Evolutionary conservation across 169 alveolate genomes (phyloP).

Genomic region (Babesia divergens): DNA sequence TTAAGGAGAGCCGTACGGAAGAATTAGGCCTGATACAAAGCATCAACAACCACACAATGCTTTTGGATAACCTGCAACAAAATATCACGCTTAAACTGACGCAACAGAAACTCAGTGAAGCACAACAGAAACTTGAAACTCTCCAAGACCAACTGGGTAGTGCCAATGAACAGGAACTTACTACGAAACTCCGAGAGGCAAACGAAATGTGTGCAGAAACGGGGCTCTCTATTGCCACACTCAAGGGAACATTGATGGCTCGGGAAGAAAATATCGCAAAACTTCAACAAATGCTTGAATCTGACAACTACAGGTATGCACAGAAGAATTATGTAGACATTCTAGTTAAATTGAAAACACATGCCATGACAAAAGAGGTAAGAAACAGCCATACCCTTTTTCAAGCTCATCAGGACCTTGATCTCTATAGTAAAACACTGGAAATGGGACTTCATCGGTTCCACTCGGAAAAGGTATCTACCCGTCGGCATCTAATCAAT

Average conservation of each 20-base stretch:
- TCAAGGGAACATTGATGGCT: constrained; percentile 36
- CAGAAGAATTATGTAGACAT: constrained; percentile 33
- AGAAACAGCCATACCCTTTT: not conserved
- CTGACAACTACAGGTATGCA: not conserved
- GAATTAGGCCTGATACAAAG: constrained; percentile 57
- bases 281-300: constrained; percentile 1
- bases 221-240: constrained; percentile 31
- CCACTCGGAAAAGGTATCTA: constrained; percentile 64
- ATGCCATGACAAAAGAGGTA: constrained; percentile 37
- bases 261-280: constrained; percentile 28
- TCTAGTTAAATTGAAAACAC: constrained; percentile 23
- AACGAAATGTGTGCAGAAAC: not conserved
- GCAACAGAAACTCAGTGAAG: constrained; percentile 44
- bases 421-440: constrained; percentile 50
- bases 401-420: constrained; percentile 30
- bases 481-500: not conserved
- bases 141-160: constrained; percentile 38
- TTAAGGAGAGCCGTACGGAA: constrained; percentile 32
- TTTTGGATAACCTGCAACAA: constrained; percentile 45
- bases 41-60: constrained; percentile 25
- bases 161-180: not conserved
- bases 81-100: constrained; percentile 54
- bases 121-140: constrained; percentile 34
- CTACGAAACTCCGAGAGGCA: not conserved
- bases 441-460: constrained; percentile 68